Base-by-base conservation (phyloP, 768 basidiomycete species). In the Trametes gibbosa region DNA sequence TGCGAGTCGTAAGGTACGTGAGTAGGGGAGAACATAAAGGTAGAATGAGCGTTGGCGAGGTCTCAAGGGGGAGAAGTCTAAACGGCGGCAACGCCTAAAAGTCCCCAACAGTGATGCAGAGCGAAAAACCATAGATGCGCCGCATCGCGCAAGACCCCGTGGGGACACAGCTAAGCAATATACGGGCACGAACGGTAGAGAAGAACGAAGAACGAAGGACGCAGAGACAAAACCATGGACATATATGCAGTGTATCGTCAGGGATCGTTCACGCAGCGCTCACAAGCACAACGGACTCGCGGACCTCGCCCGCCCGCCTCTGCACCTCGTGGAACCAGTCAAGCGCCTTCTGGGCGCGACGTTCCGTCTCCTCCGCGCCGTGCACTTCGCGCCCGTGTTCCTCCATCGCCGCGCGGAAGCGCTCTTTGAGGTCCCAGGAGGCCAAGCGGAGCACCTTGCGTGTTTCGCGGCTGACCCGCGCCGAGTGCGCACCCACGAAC, bases 361-460 rank as follows among this genome's bases (percentile, higher is more conserved):
- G 83, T 77, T 90, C 89, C 50, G 80, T 78, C 68, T 89, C 88
- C 75, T 95, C 92, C 45, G 86, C 85, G 49, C 77, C 79, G 66
- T 79, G 80, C 16, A 96, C 93, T 69, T 95, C 92, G 68, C 81
- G 82, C 37, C 79, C 81, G 43, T 85, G 77, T 69, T 89, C 86
- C 65, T 98, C 94, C 78, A 94, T 82, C 17, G 91, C 89, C 3
- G 75, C 77, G 56, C 84, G 80, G 79, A 94, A 96, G 42, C 88
- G 81, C 73, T 92, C 90, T 65, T 82, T 82, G 60, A 95, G 69
- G 72, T 98, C 95, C 92, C 92, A 98, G 21, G 89, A 86, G 19
- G 91, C 95, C 29, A 94, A 72, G 48, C 95, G 80, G 59, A 99
- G 76, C 46, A 99, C 96, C 77, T 98, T 98, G 66, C 96, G 82